Percentiles rank a stretch among this genome's conserved stretches.
Conservation (phyloP, 257 asterid species). For the Nicotiana attenuata region DNA sequence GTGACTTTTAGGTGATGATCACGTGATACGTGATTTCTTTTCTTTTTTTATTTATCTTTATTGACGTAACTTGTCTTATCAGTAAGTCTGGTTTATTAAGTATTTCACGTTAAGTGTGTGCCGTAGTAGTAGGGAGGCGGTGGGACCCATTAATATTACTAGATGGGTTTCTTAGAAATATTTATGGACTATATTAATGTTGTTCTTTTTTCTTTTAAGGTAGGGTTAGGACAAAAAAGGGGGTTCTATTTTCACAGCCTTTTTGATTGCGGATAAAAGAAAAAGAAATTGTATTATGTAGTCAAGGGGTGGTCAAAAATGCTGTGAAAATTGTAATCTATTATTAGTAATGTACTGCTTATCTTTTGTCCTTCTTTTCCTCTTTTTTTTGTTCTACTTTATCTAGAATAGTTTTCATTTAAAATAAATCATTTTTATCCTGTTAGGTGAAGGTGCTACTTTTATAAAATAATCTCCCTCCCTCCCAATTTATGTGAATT, state of each 20-base stretch:
- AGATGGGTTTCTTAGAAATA: background rate
- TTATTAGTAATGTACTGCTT: constrained; percentile 12
- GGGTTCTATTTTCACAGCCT: constrained; percentile 71
- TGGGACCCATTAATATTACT: background rate
- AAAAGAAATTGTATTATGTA: background rate
- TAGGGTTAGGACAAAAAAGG: background rate
- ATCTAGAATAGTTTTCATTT: background rate
- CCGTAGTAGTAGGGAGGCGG: background rate
- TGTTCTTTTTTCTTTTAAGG: background rate
- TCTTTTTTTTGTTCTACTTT: background rate
- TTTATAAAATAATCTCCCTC: background rate
- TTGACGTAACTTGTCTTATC: background rate
- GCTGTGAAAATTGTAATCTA: constrained; percentile 74
- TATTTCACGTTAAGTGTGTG: constrained; percentile 9
- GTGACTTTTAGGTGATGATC: constrained; percentile 36
- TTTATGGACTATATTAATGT: background rate
- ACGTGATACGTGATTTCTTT: constrained; percentile 10
- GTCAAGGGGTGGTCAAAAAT: constrained; percentile 39
- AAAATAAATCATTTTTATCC: background rate
- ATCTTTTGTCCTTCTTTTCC: background rate
- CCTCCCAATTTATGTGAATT: no score
- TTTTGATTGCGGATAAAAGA: constrained; percentile 27
- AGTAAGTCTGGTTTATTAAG: background rate
- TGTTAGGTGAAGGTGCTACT: background rate
- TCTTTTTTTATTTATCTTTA: background rate